These are phyloP conservation scores for Fusarium sp. DNA, from an alignment of 2,329 filamentous ascomycete genomes.

Conservation along the genomic window DNA sequence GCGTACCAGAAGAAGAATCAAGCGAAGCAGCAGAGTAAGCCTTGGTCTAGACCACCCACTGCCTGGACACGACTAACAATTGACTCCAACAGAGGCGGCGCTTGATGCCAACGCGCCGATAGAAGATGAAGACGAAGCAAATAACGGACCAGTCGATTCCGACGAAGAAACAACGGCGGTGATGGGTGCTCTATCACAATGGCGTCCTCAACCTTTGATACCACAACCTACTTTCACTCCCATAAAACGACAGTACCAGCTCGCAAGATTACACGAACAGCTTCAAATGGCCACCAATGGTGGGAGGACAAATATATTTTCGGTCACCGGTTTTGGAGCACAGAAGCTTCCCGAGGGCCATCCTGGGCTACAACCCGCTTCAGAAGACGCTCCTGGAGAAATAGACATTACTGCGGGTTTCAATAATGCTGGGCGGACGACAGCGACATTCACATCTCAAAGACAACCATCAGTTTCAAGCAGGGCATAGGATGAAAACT, in stretches of 20 bases:
- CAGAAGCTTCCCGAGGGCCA: slow-evolving; percentile 65
- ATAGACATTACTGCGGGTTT: slow-evolving; percentile 58
- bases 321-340: slow-evolving; percentile 65
- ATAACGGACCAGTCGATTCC: slow-evolving; percentile 85
- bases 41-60: neutral
- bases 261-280: slow-evolving; percentile 72
- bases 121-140: slow-evolving; percentile 85
- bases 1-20: slow-evolving; percentile 98
- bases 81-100: slow-evolving; percentile 71
- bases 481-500: slow-evolving; percentile 52
- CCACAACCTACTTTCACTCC: slow-evolving; percentile 71
- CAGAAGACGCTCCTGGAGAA: slow-evolving; percentile 69
- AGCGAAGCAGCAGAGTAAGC: slow-evolving; percentile 93
- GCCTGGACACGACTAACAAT: slow-evolving; percentile 16
- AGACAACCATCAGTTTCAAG: slow-evolving; percentile 60
- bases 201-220: slow-evolving; percentile 81
- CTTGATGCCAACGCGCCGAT: slow-evolving; percentile 93
- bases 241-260: slow-evolving; percentile 71
- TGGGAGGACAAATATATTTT: slow-evolving; percentile 73
- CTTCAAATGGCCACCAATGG: slow-evolving; percentile 73
- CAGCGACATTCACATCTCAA: slow-evolving; percentile 58
- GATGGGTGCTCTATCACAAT: slow-evolving; percentile 81
- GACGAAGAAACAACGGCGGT: slow-evolving; percentile 94
- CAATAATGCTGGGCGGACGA: slow-evolving; percentile 50
- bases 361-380: slow-evolving; percentile 55